A percentile compares a stretch with the other conserved stretches of the same genome.
phyloP scores from a whole-genome alignment of 2,329 filamentous ascomycete genomes.

The Fusarium aywerte region DNA sequence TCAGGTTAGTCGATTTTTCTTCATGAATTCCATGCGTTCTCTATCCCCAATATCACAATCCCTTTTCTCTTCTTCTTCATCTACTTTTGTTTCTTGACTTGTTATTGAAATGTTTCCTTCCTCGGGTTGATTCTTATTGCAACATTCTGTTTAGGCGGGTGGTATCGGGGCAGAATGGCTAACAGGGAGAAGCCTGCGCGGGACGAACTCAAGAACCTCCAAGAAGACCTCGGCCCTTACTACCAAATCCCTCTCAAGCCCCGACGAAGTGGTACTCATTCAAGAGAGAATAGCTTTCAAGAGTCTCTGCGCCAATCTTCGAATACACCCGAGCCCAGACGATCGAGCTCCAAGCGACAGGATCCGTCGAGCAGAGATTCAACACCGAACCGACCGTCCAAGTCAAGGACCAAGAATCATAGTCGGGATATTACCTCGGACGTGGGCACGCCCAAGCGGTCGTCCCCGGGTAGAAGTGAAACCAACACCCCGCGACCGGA shows the following conservation, averaged over 20 bases:
- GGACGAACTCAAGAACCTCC: slow-evolving; percentile 50
- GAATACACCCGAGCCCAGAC: slow-evolving; percentile 43
- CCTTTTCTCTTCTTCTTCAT: background rate
- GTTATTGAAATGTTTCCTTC: slow-evolving; percentile 35
- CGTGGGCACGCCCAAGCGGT: slow-evolving; percentile 41
- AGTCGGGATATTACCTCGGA: slow-evolving; percentile 36
- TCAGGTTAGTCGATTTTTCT: slow-evolving; percentile 37
- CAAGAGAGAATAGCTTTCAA: slow-evolving; percentile 41
- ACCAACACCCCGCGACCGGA: slow-evolving; percentile 41
- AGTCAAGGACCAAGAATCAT: slow-evolving; percentile 38
- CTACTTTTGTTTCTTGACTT: slow-evolving; percentile 6
- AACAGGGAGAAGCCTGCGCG: slow-evolving; percentile 49
- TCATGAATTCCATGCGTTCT: slow-evolving; percentile 13
- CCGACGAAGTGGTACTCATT: slow-evolving; percentile 41
- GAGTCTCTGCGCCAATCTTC: slow-evolving; percentile 40
- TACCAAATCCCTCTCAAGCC: slow-evolving; percentile 46
- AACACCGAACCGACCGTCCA: slow-evolving; percentile 40
- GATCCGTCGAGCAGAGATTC: slow-evolving; percentile 45
- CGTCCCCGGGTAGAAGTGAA: slow-evolving; percentile 41
- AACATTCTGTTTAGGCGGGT: slow-evolving; percentile 46
- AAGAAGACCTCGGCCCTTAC: slow-evolving; percentile 51
- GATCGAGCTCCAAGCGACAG: slow-evolving; percentile 39
- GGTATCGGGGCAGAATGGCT: slow-evolving; percentile 50
- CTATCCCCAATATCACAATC: background rate
- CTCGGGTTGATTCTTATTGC: slow-evolving; percentile 48